Evolutionary conservation across 352 stramenopile genomes (phyloP).

Genomic region (Phytophthora palmivora): DNA sequence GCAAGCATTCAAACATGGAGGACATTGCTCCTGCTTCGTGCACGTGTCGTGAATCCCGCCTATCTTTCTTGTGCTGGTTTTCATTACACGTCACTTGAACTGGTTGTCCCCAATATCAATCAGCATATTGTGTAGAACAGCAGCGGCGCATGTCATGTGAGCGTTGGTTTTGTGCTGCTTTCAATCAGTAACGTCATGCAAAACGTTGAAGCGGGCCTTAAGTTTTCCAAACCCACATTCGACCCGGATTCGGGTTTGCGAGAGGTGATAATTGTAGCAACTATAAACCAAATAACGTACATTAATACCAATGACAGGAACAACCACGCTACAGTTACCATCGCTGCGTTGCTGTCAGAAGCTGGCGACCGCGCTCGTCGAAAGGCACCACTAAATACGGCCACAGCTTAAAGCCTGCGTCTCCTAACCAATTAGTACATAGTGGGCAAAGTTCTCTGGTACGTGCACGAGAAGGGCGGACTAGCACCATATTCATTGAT

Average conservation of each 20-base stretch:
- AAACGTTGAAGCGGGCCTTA: not conserved
- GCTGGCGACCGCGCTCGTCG: not conserved
- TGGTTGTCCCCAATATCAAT: not conserved
- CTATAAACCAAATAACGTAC: not conserved
- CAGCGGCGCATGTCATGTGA: not conserved
- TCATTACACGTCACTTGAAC: not conserved
- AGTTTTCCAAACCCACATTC: not conserved
- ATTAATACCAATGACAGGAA: not conserved
- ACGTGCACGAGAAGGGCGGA: not conserved
- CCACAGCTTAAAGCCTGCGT: not conserved
- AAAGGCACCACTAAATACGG: not conserved
- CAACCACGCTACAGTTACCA: not conserved
- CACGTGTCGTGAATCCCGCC: not conserved
- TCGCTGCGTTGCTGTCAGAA: not conserved
- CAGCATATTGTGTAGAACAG: not conserved
- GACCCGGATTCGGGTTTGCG: not conserved
- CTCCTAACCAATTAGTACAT: not conserved
- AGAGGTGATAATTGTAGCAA: not conserved
- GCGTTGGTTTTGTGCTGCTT: not conserved
- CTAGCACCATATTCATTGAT: conserved; percentile 18
- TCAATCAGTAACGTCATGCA: not conserved
- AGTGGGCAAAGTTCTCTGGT: not conserved
- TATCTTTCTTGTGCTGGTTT: not conserved
- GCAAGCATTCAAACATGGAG: too few relatives aligned
- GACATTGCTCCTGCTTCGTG: too few relatives aligned